Conservation (phyloP, 176 grass and related monocot species). For the Eragrostis nindensis region DNA sequence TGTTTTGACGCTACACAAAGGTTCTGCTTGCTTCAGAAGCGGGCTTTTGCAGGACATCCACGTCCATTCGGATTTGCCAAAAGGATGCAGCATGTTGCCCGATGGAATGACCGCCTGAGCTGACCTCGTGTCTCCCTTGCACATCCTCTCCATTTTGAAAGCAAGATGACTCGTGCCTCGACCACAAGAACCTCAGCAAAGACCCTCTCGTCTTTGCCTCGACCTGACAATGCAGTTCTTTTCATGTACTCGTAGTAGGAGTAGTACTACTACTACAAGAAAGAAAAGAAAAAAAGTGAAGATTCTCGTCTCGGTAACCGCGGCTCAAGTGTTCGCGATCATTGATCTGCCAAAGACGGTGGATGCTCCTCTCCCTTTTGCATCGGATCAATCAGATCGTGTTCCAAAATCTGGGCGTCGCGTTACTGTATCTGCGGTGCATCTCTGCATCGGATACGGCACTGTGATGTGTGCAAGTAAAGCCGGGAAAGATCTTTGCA, state of each 20-base stretch:
- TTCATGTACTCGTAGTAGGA: background rate
- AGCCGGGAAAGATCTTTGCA: constrained; percentile 29
- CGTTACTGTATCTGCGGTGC: background rate
- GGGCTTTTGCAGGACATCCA: background rate
- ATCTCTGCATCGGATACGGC: constrained; percentile 26
- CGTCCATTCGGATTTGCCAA: background rate
- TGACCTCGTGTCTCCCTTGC: background rate
- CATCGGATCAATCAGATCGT: constrained; percentile 47
- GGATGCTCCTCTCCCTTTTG: constrained; percentile 18
- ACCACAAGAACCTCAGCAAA: constrained; percentile 34
- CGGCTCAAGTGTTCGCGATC: constrained; percentile 23
- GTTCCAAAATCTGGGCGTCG: constrained; percentile 1
- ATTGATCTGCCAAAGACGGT: constrained; percentile 21
- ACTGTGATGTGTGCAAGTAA: constrained; percentile 5
- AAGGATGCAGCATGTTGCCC: background rate
- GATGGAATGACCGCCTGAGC: background rate
- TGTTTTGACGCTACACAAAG: background rate
- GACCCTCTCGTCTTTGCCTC: background rate
- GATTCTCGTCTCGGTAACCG: constrained; percentile 25
- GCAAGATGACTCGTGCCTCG: background rate
- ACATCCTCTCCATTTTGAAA: background rate
- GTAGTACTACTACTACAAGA: background rate
- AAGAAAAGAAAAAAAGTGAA: background rate
- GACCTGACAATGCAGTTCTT: constrained; percentile 1
- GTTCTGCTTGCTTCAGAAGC: background rate